These are phyloP conservation scores for Chytridium lagenaria DNA, from an alignment of 371 early-diverging fungal species.

Conservation along the genomic window DNA sequence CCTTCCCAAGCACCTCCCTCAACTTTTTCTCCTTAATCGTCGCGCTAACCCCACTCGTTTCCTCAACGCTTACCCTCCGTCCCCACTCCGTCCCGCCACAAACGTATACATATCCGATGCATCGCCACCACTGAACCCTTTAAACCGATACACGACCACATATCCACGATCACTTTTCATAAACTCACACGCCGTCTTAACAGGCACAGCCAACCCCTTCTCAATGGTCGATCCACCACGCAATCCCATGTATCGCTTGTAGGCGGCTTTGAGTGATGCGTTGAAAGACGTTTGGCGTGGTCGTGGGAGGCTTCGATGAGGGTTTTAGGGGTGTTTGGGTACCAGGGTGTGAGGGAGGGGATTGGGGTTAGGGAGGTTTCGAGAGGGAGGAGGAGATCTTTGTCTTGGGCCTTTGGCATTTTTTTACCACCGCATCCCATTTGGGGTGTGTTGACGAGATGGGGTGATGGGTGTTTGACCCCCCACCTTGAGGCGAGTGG, in stretches of 20 bases:
- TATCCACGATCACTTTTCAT: background rate
- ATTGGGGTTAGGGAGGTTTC: background rate
- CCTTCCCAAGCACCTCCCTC: background rate
- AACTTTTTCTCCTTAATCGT: background rate
- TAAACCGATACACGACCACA: background rate
- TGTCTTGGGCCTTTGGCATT: background rate
- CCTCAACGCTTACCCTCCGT: background rate
- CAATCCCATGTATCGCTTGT: background rate
- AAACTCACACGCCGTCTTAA: background rate
- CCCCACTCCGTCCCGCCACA: background rate
- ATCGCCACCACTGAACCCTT: background rate
- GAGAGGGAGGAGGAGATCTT: background rate
- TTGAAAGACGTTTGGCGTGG: background rate
- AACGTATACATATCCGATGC: background rate
- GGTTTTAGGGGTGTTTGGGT: background rate
- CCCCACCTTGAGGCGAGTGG: too few relatives aligned
- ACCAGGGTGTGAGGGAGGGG: background rate
- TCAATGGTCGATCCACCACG: background rate
- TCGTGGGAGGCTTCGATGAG: background rate
- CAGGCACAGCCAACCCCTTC: background rate
- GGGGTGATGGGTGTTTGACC: too few relatives aligned
- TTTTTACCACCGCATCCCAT: conserved; percentile 13
- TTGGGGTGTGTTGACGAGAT: too few relatives aligned
- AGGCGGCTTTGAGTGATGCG: background rate
- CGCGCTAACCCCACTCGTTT: background rate